These are phyloP conservation scores for Yarrowia alimentaria DNA, from an alignment of 805 yeast species.

Conservation along the genomic window DNA sequence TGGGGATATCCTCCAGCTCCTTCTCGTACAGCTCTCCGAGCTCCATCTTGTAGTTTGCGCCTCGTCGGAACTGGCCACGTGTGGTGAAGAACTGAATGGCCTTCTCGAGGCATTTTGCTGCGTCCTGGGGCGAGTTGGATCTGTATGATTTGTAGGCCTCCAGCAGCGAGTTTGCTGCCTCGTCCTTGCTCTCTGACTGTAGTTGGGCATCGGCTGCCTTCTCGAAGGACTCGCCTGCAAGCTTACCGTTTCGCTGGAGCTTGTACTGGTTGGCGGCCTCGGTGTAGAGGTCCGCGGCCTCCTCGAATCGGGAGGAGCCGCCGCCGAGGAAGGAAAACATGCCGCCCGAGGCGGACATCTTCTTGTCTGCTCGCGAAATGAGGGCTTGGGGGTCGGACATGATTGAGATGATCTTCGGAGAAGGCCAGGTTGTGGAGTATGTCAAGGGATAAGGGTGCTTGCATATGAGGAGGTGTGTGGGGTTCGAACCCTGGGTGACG, in stretches of 20 bases:
- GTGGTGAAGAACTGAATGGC: constrained; percentile 83
- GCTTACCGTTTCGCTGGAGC: constrained; percentile 58
- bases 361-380: constrained; percentile 55
- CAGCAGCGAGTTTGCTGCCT: constrained; percentile 83
- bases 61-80: constrained; percentile 93
- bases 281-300: constrained; percentile 83
- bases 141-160: constrained; percentile 90
- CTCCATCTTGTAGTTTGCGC: constrained; percentile 91
- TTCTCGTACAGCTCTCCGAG: constrained; percentile 83
- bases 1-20: constrained; percentile 60
- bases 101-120: constrained; percentile 69
- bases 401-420: constrained; percentile 14
- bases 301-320: constrained; percentile 69
- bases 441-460: neutral
- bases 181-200: constrained; percentile 76
- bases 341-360: constrained; percentile 67
- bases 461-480: neutral
- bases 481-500: constrained; percentile 1
- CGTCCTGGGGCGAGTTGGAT: constrained; percentile 62
- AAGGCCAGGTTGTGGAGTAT: neutral
- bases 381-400: constrained; percentile 36
- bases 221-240: constrained; percentile 81
- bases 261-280: constrained; percentile 94
- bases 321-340: constrained; percentile 52
- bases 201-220: constrained; percentile 80